These are phyloP conservation scores for Phlegmacium glaucopus DNA, from an alignment of 768 basidiomycete genomes.

Conservation along the genomic window DNA sequence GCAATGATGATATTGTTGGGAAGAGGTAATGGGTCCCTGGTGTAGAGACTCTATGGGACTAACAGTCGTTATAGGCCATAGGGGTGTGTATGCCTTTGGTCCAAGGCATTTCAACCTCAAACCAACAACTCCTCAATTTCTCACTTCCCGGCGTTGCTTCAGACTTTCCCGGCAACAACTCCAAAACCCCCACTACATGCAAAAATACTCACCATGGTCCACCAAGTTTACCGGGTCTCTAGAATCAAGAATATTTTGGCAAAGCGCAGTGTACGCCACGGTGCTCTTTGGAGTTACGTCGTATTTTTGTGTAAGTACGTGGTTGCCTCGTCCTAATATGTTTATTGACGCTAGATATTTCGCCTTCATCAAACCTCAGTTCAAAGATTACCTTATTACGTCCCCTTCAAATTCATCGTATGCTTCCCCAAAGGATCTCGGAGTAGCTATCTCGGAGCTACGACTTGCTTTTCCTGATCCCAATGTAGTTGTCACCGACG, in stretches of 20 bases:
- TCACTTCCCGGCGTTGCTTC: too few species aligned
- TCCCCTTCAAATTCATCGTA: conserved; percentile 26
- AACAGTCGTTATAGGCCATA: too few species aligned
- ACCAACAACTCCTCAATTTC: too few species aligned
- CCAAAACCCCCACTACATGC: too few species aligned
- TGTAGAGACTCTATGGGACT: too few species aligned
- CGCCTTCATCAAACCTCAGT: neutral
- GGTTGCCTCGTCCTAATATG: neutral
- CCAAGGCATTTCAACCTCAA: too few species aligned
- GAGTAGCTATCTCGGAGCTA: conserved; percentile 53
- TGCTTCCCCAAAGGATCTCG: conserved; percentile 43
- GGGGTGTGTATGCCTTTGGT: too few species aligned
- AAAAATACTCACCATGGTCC: conserved; percentile 38
- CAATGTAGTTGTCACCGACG: conserved; percentile 49
- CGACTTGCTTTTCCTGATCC: conserved; percentile 40
- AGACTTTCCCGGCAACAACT: too few species aligned
- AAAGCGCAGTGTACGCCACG: conserved; percentile 34
- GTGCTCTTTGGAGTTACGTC: conserved; percentile 35
- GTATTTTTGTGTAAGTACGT: conserved; percentile 22
- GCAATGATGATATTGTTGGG: too few species aligned
- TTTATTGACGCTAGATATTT: neutral
- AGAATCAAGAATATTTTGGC: conserved; percentile 29
- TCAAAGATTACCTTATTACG: conserved; percentile 2
- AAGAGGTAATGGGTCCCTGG: too few species aligned
- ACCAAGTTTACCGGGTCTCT: conserved; percentile 31